Base-by-base conservation (phyloP, 768 basidiomycete genomes). In the Mycena filopes region DNA sequence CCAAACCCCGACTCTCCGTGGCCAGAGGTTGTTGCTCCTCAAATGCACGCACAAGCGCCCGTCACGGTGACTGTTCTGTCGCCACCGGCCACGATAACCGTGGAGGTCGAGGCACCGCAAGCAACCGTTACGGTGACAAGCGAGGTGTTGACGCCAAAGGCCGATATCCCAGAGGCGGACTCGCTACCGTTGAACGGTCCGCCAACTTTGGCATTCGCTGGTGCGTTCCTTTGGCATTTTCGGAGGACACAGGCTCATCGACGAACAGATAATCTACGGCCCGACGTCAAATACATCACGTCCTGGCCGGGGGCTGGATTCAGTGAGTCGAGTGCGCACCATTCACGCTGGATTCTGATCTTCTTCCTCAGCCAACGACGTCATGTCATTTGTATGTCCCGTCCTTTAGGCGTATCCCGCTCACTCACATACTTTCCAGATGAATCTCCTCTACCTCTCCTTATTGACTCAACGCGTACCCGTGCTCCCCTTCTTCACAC, bases 301-400 rank as follows among this genome's bases (percentile, higher is more conserved):
- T 78, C 79, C 12, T 84, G 81, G 82, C 75, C 80, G 9, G 78
- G 79, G 29, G 79, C 81, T 2, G 83, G 83, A 23, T 84, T 81
- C 80, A 84, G 76, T 75, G 60, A 57, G 74, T 74, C 16, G 15
- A 11, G 16, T 16, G 1, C 7, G 4, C 26, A 25, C 31, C 10
- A 2, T 21, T 46, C 28, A 12, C 4, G n/a, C 18, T 10, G 11
- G 5, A 25, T 45, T 36, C 55, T 68, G 47, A 65, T 49, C 18
- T 29, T 12, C 7, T 15, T n/a, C 21, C 49, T 25, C 68, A 83
- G 82, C 82, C 5, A 84, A 84, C 74, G 82, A 84, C 64, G 79
- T 83, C 43, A 84, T 84, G 80, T 78, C 82, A 42, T 79, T 73
- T 43, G 77, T 78, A 31, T 38, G 73, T 60, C 41, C 4, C 4